Evolutionary conservation across 164 flowering plant species (phyloP).

Genomic region (Vitis cinerea): DNA sequence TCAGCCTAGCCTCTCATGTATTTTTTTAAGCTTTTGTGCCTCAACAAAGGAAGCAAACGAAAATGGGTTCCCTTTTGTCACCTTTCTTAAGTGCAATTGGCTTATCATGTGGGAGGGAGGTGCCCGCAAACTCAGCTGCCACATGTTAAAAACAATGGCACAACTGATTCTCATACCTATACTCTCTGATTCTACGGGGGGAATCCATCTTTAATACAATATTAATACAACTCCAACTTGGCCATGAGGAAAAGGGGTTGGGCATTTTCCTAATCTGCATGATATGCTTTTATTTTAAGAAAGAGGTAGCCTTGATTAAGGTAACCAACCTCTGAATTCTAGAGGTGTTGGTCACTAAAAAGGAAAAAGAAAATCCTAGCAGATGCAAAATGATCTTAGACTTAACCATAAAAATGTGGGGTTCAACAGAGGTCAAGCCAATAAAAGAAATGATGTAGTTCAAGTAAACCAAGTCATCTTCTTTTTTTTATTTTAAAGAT

Average conservation of each 20-base stretch:
- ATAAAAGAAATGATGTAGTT: conserved; percentile 12
- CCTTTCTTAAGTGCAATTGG: not conserved
- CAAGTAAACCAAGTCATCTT: conserved; percentile 3
- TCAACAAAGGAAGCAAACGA: not conserved
- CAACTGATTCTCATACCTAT: conserved; percentile 1
- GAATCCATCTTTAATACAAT: conserved; percentile 6
- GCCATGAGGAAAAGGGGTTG: conserved; percentile 3
- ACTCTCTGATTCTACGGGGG: not conserved
- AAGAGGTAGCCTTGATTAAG: conserved; percentile 8
- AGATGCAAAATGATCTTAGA: conserved; percentile 13
- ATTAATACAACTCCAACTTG: not conserved
- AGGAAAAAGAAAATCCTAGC: conserved; percentile 20
- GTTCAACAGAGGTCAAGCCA: conserved; percentile 25
- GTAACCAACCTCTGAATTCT: conserved; percentile 35
- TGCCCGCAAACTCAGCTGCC: conserved; percentile 5
- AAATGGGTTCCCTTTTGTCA: conserved; percentile 1
- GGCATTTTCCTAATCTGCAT: conserved; percentile 13
- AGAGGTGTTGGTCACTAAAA: conserved; percentile 17
- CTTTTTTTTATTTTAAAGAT: not conserved
- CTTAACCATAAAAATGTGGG: not conserved
- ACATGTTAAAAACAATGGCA: conserved; percentile 1
- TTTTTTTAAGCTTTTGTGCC: no score
- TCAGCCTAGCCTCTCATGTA: no score
- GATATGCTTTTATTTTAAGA: conserved; percentile 26
- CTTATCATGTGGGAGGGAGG: not conserved